Conservation (phyloP, 179 eudicot genomes). For the Carnegiea gigantea region DNA sequence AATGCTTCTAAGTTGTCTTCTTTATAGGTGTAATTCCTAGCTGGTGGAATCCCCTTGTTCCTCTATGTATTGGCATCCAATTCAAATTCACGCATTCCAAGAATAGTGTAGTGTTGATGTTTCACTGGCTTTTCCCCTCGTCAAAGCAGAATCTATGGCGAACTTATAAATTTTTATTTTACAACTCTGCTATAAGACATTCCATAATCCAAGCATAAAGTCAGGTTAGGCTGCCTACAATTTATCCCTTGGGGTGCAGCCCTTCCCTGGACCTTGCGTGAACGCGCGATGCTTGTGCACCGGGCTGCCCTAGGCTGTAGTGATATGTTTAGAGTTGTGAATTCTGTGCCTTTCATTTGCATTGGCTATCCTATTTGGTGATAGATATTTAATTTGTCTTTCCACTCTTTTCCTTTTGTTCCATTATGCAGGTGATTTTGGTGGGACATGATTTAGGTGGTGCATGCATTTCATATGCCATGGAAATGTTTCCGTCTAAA, state of each 20-base stretch:
- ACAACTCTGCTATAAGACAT: neutral
- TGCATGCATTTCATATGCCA: conserved; percentile 81
- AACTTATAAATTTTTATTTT: too few relatives aligned
- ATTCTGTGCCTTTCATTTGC: neutral
- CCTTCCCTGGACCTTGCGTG: too few relatives aligned
- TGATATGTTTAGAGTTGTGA: neutral
- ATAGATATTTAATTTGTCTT: neutral
- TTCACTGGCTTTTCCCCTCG: neutral
- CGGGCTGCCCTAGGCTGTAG: neutral
- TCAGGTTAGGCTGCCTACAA: too few relatives aligned
- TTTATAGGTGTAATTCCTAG: neutral
- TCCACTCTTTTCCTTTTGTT: neutral
- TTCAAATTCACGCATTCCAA: neutral
- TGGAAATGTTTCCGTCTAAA: conserved; percentile 70
- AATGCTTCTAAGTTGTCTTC: neutral
- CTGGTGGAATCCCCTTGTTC: neutral
- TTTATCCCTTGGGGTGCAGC: too few relatives aligned
- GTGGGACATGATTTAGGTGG: conserved; percentile 99
- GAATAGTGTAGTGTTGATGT: neutral
- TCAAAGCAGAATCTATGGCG: neutral
- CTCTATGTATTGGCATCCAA: neutral
- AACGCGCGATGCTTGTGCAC: too few relatives aligned
- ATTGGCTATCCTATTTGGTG: neutral
- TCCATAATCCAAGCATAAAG: neutral
- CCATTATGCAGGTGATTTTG: conserved; percentile 65